phyloP scores from a whole-genome alignment of 345 rosid genomes.

The Rubroshorea leprosula region DNA sequence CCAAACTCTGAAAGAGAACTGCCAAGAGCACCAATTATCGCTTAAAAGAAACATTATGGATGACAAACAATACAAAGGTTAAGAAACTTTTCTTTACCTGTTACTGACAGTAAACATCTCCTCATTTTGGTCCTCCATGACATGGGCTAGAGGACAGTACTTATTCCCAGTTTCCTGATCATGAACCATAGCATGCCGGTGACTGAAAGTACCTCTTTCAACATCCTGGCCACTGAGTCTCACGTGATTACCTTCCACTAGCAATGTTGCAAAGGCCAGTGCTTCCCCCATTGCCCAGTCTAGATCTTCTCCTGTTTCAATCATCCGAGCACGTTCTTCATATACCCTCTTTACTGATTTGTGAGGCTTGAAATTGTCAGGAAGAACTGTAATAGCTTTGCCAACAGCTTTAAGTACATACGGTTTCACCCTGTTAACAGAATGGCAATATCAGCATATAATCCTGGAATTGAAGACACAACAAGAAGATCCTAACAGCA shows the following conservation, averaged over 20 bases:
- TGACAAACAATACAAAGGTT: not conserved
- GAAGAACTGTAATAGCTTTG: slow-evolving; percentile 56
- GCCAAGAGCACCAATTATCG: slow-evolving; percentile 13
- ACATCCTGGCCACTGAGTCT: slow-evolving; percentile 86
- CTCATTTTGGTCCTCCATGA: slow-evolving; percentile 53
- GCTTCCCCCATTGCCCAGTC: slow-evolving; percentile 85
- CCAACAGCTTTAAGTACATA: slow-evolving; percentile 70
- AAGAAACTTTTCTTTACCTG: slow-evolving; percentile 31
- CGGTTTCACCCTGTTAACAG: slow-evolving; percentile 54
- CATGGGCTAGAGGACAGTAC: slow-evolving; percentile 67
- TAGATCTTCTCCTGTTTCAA: slow-evolving; percentile 64
- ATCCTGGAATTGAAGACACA: not conserved
- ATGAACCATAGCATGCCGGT: slow-evolving; percentile 68
- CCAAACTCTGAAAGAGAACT: slow-evolving; percentile 86
- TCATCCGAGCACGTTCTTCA: slow-evolving; percentile 66
- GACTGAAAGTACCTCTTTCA: slow-evolving; percentile 83
- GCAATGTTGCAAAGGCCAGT: slow-evolving; percentile 66
- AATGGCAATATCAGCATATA: slow-evolving; percentile 3
- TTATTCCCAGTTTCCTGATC: slow-evolving; percentile 63
- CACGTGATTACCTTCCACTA: slow-evolving; percentile 81
- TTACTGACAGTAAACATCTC: slow-evolving; percentile 87
- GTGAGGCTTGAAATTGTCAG: slow-evolving; percentile 66
- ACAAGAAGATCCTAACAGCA: slow-evolving; percentile 1
- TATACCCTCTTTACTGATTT: slow-evolving; percentile 72
- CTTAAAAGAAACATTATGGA: not conserved